phyloP scores from a whole-genome alignment of 108 stramenopile species.

The Aurantiochytrium sp. region DNA sequence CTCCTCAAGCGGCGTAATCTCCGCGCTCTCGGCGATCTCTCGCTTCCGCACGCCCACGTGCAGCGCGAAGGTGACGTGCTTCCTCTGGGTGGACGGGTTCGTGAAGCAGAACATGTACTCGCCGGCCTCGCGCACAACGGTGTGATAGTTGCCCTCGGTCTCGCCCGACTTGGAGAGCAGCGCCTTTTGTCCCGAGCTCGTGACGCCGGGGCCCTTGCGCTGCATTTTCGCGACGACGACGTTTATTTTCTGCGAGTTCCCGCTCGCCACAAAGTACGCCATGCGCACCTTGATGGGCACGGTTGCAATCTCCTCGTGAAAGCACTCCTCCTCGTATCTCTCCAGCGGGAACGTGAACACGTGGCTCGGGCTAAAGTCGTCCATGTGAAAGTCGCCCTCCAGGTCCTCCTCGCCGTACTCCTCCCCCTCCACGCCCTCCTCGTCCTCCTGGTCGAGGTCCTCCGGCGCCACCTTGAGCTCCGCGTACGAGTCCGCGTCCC shows the following conservation, averaged over 20 bases:
- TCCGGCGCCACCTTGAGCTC: background rate
- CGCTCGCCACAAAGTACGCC: constrained; percentile 1
- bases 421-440: background rate
- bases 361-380: background rate
- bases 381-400: background rate
- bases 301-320: background rate
- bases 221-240: background rate
- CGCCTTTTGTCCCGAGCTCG: background rate
- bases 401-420: background rate
- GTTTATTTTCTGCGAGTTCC: background rate
- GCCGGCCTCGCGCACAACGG: background rate
- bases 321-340: background rate
- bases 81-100: background rate
- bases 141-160: background rate
- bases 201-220: background rate
- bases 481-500: background rate
- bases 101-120: constrained; percentile 24
- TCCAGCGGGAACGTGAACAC: constrained; percentile 15
- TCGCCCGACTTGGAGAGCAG: background rate
- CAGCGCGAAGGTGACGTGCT: constrained; percentile 21
- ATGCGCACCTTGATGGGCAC: background rate
- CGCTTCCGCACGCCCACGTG: constrained; percentile 9
- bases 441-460: background rate
- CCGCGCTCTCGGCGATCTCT: background rate
- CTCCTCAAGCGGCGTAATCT: constrained; percentile 9